Conservation (phyloP, 805 yeast species). For the Candida suzukii region DNA sequence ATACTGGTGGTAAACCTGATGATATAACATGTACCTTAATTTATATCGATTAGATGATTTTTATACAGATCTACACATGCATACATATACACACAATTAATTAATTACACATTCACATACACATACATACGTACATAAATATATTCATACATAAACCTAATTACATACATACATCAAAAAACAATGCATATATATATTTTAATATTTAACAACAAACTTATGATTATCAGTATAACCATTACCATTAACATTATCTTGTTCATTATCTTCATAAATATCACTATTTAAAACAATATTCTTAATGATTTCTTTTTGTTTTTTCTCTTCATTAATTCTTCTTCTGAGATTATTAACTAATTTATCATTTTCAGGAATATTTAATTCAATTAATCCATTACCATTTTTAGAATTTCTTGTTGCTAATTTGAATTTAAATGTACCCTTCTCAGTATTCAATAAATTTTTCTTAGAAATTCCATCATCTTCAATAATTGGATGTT, state of each 20-base stretch:
- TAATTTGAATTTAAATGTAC: slow-evolving; percentile 35
- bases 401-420: slow-evolving; percentile 10
- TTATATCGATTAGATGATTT: slow-evolving; percentile 34
- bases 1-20: slow-evolving; percentile 92
- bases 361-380: slow-evolving; percentile 36
- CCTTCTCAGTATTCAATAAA: slow-evolving; percentile 50
- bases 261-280: background rate
- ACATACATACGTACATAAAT: too few species aligned
- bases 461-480: too few species aligned
- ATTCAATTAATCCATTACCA: background rate
- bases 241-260: too few species aligned
- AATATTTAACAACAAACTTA: too few species aligned
- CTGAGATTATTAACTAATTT: slow-evolving; percentile 47
- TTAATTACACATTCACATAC: background rate
- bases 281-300: slow-evolving; percentile 43
- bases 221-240: background rate
- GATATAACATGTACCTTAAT: slow-evolving; percentile 83
- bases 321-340: slow-evolving; percentile 32
- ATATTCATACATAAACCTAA: too few species aligned
- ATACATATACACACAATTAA: background rate
- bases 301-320: slow-evolving; percentile 44
- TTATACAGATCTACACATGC: background rate
- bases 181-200: too few species aligned
- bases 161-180: background rate
- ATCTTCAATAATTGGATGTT: too few species aligned